Percentiles rank a stretch among this genome's conserved stretches.
These are phyloP conservation scores for Somion occarium DNA, from an alignment of 1,284 basidiomycete species.

Conservation along the genomic window DNA sequence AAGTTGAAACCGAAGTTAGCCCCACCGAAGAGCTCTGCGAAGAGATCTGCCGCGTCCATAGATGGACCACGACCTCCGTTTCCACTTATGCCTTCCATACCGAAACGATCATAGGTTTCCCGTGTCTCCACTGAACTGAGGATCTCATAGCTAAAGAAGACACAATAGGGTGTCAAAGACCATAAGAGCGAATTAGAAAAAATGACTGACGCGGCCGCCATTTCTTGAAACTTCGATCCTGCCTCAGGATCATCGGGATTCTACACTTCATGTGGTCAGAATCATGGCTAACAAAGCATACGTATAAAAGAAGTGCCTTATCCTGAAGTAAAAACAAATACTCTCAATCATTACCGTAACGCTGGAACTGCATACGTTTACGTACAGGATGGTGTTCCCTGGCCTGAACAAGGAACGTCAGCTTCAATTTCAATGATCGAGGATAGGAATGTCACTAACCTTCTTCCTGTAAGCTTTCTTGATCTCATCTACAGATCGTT, in stretches of 20 bases:
- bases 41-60: constrained; percentile 67
- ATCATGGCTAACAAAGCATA: no score
- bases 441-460: constrained; percentile 36
- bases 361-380: no score
- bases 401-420: constrained; percentile 48
- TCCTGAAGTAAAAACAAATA: no score
- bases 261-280: no score
- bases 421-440: constrained; percentile 7
- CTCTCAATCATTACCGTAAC: no score
- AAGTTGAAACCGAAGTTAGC: constrained; percentile 51
- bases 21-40: constrained; percentile 73
- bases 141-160: constrained; percentile 72
- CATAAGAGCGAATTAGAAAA: constrained; percentile 2
- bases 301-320: no score
- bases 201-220: constrained; percentile 73
- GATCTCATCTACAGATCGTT: constrained; percentile 62
- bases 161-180: constrained; percentile 2
- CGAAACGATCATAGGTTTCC: constrained; percentile 78
- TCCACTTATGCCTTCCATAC: constrained; percentile 63
- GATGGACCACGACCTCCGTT: constrained; percentile 41
- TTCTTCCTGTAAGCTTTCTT: constrained; percentile 92
- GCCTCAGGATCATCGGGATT: constrained; percentile 78
- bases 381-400: constrained; percentile 88
- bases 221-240: constrained; percentile 81
- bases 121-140: constrained; percentile 76